Evolutionary conservation across 2,329 filamentous ascomycete species (phyloP), one percentile per base, ranked within the genome.

Genomic region (Exophiala phaeomuriformis): DNA sequence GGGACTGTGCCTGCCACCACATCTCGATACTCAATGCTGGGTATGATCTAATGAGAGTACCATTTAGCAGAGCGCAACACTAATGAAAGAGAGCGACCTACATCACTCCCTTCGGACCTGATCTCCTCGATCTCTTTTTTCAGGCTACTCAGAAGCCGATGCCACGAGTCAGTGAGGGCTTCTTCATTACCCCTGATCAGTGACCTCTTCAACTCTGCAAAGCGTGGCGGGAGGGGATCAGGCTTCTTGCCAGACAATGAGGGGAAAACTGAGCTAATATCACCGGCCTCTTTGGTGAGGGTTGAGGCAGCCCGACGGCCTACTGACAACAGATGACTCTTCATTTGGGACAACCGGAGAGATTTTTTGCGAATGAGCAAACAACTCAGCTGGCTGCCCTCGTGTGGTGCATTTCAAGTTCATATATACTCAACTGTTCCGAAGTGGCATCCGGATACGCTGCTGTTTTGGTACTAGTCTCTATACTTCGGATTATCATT

Each of bases 251-350:
- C 72, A 1, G 71, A 71, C 49, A 76, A 64, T 55, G 71, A 73
- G 1, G 72, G 72, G 52, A 76, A 76, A n/a, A 75, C 72, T 7
- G 71, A 73, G 3, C 72, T 74, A 50, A 76, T 75, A 59, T 76
- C 73, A 31, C 72, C 72, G 1, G 67, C 68, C 8, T 70, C 68
- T 59, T 75, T 75, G 35, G 71, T 73, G 32, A 66, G 64, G 35
- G 67, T 66, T 7, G 67, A 60, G 10, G 61, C 61, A 8, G 66
- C 53, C 3, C 57, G 55, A 5, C 49, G 55, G n/a, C 47, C 44
- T 2, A 39, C 27, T 2, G 46, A 37, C 10, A 41, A 19, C n/a
- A 56, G 35, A 9, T 47, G 27, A 27, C 31, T 41, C 30, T 58
- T 58, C 55, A 58, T 58, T 2, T 36, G 45, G 7, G 1, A 19